These are phyloP conservation scores for Suhomyces panamericanus DNA, from an alignment of 1,139 yeast genomes.

Conservation along the genomic window DNA sequence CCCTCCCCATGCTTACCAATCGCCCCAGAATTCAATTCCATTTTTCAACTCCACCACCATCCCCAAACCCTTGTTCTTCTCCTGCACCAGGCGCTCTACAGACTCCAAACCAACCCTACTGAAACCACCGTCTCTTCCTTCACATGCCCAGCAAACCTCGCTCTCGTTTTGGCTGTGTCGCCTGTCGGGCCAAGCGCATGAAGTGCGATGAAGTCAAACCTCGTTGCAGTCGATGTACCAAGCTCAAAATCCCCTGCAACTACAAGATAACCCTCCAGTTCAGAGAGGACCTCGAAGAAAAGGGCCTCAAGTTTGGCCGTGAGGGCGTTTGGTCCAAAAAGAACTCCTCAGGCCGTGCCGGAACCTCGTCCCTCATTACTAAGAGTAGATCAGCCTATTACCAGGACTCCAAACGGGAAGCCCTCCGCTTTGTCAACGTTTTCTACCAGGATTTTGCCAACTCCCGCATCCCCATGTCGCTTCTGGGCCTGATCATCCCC, in stretches of 20 bases:
- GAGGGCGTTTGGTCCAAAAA: conserved; percentile 33
- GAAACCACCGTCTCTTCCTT: neutral
- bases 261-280: conserved; percentile 25
- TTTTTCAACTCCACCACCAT: neutral
- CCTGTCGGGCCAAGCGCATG: conserved; percentile 21
- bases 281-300: conserved; percentile 30
- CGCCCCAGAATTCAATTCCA: neutral
- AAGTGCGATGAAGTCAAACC: conserved; percentile 52
- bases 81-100: neutral
- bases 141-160: conserved; percentile 11
- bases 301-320: conserved; percentile 33
- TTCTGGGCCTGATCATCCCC: conserved; percentile 22
- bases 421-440: conserved; percentile 24
- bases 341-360: neutral
- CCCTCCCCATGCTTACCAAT: conserved; percentile 24
- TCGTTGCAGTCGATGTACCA: conserved; percentile 36
- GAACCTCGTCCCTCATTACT: conserved; percentile 12
- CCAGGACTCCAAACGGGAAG: conserved; percentile 16
- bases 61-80: neutral
- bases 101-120: too few relatives aligned
- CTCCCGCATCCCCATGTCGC: conserved; percentile 11
- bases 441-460: conserved; percentile 15
- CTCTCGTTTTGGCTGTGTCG: conserved; percentile 19
- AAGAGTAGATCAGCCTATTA: conserved; percentile 18
- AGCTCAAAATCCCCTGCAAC: conserved; percentile 31